phyloP scores from a whole-genome alignment of 2,329 filamentous ascomycete species.

The Purpureocillium lavendulum region DNA sequence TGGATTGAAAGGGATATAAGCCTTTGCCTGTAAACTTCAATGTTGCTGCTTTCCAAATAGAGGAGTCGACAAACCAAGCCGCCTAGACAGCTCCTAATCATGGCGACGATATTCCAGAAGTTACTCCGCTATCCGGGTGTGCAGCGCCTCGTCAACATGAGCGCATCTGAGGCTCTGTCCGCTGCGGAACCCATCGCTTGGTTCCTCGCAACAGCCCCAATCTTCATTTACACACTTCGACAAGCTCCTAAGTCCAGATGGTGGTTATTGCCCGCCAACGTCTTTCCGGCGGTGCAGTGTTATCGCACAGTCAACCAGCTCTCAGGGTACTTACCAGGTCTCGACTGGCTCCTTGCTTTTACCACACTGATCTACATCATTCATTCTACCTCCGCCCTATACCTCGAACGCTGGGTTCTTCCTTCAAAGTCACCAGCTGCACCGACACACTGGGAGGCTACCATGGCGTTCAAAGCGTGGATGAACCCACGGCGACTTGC shows the following conservation, averaged over 20 bases:
- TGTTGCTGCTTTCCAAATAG: too few species aligned
- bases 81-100: background rate
- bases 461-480: constrained; percentile 1
- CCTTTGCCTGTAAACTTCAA: too few species aligned
- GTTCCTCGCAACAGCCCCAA: background rate
- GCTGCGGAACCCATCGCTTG: background rate
- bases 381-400: constrained; percentile 4
- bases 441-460: background rate
- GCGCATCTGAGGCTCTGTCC: background rate
- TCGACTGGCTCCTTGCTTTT: constrained; percentile 7
- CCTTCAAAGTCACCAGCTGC: background rate
- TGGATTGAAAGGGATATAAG: too few species aligned
- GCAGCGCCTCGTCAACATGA: too few species aligned
- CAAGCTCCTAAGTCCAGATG: constrained; percentile 3
- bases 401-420: constrained; percentile 3
- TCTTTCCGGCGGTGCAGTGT: constrained; percentile 1
- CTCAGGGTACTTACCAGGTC: background rate
- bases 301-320: background rate
- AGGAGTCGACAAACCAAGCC: too few species aligned
- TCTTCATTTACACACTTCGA: background rate
- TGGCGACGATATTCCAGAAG: background rate
- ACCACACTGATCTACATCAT: constrained; percentile 6
- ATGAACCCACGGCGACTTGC: background rate
- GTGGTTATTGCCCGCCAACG: constrained; percentile 2
- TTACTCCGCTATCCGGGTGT: too few species aligned